phyloP scores from a whole-genome alignment of 352 stramenopile genomes.

The Pythium aphanidermatum region DNA sequence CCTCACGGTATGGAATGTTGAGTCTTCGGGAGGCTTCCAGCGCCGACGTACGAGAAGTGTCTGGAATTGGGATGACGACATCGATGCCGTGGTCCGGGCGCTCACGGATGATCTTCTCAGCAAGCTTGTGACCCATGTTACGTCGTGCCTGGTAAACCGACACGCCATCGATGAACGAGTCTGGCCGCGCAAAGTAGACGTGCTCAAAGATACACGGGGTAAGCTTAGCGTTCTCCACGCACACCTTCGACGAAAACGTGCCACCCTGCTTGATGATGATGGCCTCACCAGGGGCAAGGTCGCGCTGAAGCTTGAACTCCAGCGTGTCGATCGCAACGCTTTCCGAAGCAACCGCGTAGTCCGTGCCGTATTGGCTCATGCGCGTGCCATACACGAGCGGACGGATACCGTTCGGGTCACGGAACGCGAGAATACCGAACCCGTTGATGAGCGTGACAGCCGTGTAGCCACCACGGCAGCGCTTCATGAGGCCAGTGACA shows the following conservation, averaged over 20 bases:
- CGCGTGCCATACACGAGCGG: conserved; percentile 93
- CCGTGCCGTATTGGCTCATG: conserved; percentile 74
- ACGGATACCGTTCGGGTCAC: conserved; percentile 97
- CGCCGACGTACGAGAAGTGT: conserved; percentile 96
- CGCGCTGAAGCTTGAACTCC: conserved; percentile 92
- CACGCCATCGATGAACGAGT: conserved; percentile 98
- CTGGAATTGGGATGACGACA: conserved; percentile 98
- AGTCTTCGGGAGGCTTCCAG: conserved; percentile 87
- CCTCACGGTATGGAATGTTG: conserved; percentile 94
- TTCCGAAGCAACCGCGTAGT: conserved; percentile 96
- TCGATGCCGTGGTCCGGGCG: conserved; percentile 94
- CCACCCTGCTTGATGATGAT: conserved; percentile 93
- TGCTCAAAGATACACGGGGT: conserved; percentile 99
- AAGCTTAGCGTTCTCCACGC: conserved; percentile 57
- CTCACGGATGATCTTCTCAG: conserved; percentile 90
- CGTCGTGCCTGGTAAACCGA: conserved; percentile 97
- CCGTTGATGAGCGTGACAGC: conserved; percentile 97
- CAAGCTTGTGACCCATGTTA: conserved; percentile 98
- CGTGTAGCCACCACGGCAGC: conserved; percentile 95
- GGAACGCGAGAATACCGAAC: conserved; percentile 96
- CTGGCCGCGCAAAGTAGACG: conserved; percentile 99
- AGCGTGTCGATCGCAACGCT: conserved; percentile 98
- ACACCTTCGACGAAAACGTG: conserved; percentile 82
- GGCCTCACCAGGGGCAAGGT: conserved; percentile 95
- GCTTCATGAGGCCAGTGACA: conserved; percentile 90